Base-by-base conservation (phyloP, 805 yeast genomes). In the Hanseniaspora lachancei region DNA sequence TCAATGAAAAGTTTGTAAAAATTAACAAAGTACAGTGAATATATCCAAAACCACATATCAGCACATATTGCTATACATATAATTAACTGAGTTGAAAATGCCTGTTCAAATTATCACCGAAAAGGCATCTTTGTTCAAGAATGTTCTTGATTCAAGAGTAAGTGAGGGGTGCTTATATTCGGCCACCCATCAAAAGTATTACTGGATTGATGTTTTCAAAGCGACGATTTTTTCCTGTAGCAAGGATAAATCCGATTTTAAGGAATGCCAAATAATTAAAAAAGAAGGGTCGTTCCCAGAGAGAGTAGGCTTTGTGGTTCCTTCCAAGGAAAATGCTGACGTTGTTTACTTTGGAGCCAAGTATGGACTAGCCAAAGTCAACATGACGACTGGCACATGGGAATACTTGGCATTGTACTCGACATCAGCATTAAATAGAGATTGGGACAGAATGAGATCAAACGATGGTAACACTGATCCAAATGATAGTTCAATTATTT, bases 391-490 rank as follows among this genome's bases (percentile, higher is more conserved):
- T 0, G 61, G 64, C 7, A 55, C 63, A 27, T 74, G 77, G 67
- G 63, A 70, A 38, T 70, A 70, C 54, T 62, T 71, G 40, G 62
- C 66, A 9, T 50, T 69, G 29, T 82, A 76, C 55, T 38, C 47
- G 10, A 5, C 29, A 12, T 47, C 53, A 15, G 38, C 38, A 8
- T 15, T 47, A 57, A 62, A 63, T 2, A 64, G 61, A 16, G 60
- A 66, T 34, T 58, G 60, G 47, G 58, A 49, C 23, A 69, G 67
- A 47, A 66, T 77, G 65, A 73, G 89, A 62, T 83, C 93, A 43
- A 89, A 89, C 63, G 97, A 89, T 65, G 96, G 96, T 0, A 77
- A 79, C 47, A 77, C 88, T 42, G 89, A 86, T 58, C 83, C 86
- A 3, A 71, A 78, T 63, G 95, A 96, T 0, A 61, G 60, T 9